Evolutionary conservation across 805 yeast species (phyloP).

Genomic region (Saccharomycodes ludwigii): DNA sequence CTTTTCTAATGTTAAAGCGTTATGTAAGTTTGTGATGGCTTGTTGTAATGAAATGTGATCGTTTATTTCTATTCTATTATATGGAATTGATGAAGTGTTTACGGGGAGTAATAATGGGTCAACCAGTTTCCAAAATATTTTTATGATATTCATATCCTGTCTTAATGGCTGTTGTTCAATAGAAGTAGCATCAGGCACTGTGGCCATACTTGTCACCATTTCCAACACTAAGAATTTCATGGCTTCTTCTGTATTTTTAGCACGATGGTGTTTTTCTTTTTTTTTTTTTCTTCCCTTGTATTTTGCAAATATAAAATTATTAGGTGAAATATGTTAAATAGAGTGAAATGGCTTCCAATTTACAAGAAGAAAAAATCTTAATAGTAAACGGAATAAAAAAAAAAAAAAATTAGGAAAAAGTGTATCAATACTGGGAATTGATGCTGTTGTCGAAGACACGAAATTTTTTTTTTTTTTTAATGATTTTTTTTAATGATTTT

Average conservation of each 20-base stretch:
- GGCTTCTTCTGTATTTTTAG: background rate
- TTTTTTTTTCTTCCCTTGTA: no score
- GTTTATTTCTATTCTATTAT: conserved; percentile 7
- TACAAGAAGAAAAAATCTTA: no score
- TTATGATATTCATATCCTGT: conserved; percentile 7
- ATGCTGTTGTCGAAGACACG: no score
- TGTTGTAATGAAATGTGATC: conserved; percentile 40
- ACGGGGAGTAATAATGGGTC: conserved; percentile 5
- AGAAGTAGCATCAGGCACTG: background rate
- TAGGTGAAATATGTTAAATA: no score
- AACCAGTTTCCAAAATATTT: conserved; percentile 5
- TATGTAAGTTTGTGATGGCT: conserved; percentile 45
- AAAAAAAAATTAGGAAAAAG: no score
- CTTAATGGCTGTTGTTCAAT: conserved; percentile 6
- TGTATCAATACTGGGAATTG: no score
- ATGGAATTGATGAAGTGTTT: conserved; percentile 4
- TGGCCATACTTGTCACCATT: conserved; percentile 5
- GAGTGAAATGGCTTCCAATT: no score
- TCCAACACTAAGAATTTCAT: conserved; percentile 6
- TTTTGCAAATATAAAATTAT: no score
- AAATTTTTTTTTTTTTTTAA: no score
- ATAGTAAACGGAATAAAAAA: no score
- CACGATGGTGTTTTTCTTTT: no score
- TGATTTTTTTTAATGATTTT: no score
- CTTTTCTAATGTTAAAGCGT: conserved; percentile 21